Evolutionary conservation across 257 asterid species (phyloP), one percentile per base, ranked within the genome.

Genomic region (Petunia axillaris): DNA sequence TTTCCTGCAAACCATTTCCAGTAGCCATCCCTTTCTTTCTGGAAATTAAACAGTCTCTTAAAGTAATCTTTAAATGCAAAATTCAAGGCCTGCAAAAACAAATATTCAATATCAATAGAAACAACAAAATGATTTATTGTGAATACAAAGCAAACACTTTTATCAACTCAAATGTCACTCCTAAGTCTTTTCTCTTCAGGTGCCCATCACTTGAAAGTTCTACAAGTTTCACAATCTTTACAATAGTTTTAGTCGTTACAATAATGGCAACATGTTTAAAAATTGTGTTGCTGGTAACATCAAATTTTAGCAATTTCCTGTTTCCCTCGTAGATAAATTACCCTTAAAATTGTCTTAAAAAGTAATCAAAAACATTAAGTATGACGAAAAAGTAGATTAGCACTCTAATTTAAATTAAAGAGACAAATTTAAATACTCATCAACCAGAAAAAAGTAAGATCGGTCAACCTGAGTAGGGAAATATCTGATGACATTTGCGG

Each of bases 1-100:
- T 85, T 85, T 65, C 86, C 86, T 41, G 79, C 84, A 70, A 81
- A 68, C 87, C 80, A 84, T 55, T 84, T 84, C 82, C 75, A 79
- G 82, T 81, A 70, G 76, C 82, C 80, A 70, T 84, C 82, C 41
- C 73, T 77, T n/a, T 81, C 87, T 77, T 81, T 62, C 65, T 71
- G 54, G 77, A 77, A 81, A 67, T 81, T 63, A 78, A 76, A 81
- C 25, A 84, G 40, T 55, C 68, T 76, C 82, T 70, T 81, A 48
- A 81, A 81, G 43, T 58, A 25, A 15, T 67, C 82, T 37, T 8
- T 62, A 63, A 81, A 71, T 39, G 75, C 82, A 71, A 77, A 52
- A 52, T 71, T 53, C 55, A 84, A 59, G 35, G 83, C 86, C 83
- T 83, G 78, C 40, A 35, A 9, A 76, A 9, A 54, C 4, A 63